phyloP scores from a whole-genome alignment of 2,329 filamentous ascomycete genomes.

The Bipolaris bicolor region DNA sequence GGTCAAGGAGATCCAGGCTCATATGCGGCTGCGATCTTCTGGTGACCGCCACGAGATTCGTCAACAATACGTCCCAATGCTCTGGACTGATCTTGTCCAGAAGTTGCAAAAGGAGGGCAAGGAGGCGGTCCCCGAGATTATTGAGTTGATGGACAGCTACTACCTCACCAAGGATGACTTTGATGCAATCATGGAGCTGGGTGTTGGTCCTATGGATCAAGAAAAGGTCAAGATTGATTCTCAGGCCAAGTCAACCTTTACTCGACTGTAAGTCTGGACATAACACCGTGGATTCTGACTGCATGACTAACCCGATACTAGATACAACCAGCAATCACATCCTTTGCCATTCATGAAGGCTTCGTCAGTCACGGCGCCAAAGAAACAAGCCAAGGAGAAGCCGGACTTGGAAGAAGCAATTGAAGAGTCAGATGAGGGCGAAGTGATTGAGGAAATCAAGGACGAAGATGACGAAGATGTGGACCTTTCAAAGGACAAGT shows the following conservation, averaged over 20 bases:
- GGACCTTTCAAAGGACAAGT: slow-evolving; percentile 94
- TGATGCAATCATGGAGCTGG: slow-evolving; percentile 89
- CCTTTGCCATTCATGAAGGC: slow-evolving; percentile 97
- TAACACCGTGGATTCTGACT: neutral
- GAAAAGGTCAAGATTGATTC: slow-evolving; percentile 77
- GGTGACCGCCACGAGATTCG: slow-evolving; percentile 93
- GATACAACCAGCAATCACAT: slow-evolving; percentile 85
- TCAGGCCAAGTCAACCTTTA: slow-evolving; percentile 88
- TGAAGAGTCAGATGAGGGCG: slow-evolving; percentile 80
- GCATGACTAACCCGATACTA: slow-evolving; percentile 46
- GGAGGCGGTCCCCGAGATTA: slow-evolving; percentile 80
- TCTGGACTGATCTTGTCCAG: slow-evolving; percentile 82
- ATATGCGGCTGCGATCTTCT: slow-evolving; percentile 90
- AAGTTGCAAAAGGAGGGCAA: slow-evolving; percentile 79
- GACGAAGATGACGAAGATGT: slow-evolving; percentile 75
- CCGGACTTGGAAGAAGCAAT: slow-evolving; percentile 97
- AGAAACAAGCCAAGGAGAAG: slow-evolving; percentile 73
- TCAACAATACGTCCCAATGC: slow-evolving; percentile 87
- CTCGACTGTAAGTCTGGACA: slow-evolving; percentile 70
- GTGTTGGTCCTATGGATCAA: slow-evolving; percentile 82
- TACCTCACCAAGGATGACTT: slow-evolving; percentile 94
- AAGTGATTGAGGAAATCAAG: slow-evolving; percentile 53
- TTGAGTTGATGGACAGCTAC: slow-evolving; percentile 96
- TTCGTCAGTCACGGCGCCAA: slow-evolving; percentile 73
- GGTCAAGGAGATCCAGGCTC: slow-evolving; percentile 92